Conservation (phyloP, 345 rosid species). For the Hibiscus syriacus region DNA sequence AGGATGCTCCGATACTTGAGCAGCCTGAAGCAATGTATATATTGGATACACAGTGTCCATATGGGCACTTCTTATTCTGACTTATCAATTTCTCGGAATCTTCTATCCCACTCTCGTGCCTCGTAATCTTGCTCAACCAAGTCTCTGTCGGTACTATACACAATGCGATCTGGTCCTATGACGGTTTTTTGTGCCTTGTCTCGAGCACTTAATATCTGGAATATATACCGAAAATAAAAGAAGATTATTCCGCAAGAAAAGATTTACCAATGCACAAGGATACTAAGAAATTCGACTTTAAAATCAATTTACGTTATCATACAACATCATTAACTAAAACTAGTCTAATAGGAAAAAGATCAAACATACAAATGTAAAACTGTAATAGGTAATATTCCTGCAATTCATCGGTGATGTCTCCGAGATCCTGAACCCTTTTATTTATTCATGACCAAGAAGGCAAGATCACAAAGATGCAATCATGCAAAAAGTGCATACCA, state of each 20-base stretch:
- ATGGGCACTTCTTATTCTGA: constrained; percentile 38
- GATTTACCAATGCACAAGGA: background rate
- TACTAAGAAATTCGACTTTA: background rate
- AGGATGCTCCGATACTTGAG: background rate
- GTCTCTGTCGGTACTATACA: constrained; percentile 85
- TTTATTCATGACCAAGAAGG: background rate
- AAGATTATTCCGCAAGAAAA: background rate
- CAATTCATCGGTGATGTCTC: background rate
- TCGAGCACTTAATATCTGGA: constrained; percentile 79
- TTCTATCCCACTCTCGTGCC: constrained; percentile 71
- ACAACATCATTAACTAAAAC: background rate
- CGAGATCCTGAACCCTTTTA: background rate
- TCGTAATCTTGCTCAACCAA: constrained; percentile 81
- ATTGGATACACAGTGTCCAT: background rate
- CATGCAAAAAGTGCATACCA: background rate
- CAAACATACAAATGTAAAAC: background rate
- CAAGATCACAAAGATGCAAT: background rate
- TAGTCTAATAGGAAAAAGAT: background rate
- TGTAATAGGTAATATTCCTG: background rate
- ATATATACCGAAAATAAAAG: constrained; percentile 6
- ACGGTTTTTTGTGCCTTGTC: constrained; percentile 89
- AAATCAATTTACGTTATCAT: background rate
- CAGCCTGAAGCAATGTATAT: background rate
- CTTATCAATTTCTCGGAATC: constrained; percentile 72
- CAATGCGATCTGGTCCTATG: constrained; percentile 81